Evolutionary conservation across 129 eudicot species (phyloP), one percentile per base, ranked within the genome.

Genomic region (Helichrysum umbraculigerum): DNA sequence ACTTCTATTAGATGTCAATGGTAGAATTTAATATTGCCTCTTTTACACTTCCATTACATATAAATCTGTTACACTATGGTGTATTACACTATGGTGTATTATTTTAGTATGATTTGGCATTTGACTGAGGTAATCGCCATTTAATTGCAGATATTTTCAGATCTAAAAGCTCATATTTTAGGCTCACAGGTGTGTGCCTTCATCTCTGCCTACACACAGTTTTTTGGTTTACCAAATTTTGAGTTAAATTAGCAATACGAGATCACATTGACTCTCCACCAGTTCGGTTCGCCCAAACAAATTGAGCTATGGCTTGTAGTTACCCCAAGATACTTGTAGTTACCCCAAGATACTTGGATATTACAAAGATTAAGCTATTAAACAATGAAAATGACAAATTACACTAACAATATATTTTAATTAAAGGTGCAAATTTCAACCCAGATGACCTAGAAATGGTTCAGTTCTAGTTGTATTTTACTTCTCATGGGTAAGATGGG

Each of bases 151-250:
- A 93, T 93, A 83, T 93, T 84, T 74, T 73, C 87, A 4, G 89
- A 90, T 73, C 71, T 93, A 88, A 93, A 90, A 86, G 89, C 95
- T 80, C 98, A 88, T 39, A 93, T 93, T 12, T 71, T 93, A 74
- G 84, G 97, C 20, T 83, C 98, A 75, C 96, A 90, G 96, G 98
- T 90, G 75, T 59, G 76, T 66, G 68, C 44, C 42, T 35, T 47
- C 62, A 57, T 32, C 32, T 42, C 35, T 76, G 34, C 68, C 66
- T 16, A 22, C 47, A 56, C 68, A 17, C 32, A 15, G 3, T 67
- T 47, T 20, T 58, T 33, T 35, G 7, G 37, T 60, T 19, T 28
- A 22, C 35, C 60, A 56, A 57, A 52, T 57, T 37, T 50, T 47
- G 44, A 57, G 66, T 52, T 33, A 72, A 47, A 42, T 52, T 32